phyloP scores from a whole-genome alignment of 164 flowering plant species.

The Houttuynia cordata region DNA sequence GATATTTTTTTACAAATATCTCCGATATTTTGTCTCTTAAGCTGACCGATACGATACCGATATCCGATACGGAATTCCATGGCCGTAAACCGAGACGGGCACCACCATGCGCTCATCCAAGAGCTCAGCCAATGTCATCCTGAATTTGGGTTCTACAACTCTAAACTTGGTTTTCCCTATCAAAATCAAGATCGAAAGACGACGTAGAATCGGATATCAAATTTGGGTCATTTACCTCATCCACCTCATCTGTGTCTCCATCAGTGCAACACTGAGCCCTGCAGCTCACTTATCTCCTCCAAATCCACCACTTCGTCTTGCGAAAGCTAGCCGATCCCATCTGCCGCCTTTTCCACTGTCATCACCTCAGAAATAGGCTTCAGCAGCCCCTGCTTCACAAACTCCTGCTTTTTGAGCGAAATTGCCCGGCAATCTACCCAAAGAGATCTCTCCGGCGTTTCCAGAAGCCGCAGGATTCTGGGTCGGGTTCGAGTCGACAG shows the following conservation, averaged over 20 bases:
- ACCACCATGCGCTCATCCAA: slow-evolving; percentile 91
- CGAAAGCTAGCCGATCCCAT: slow-evolving; percentile 48
- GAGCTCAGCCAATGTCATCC: slow-evolving; percentile 77
- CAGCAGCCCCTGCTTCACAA: slow-evolving; percentile 68
- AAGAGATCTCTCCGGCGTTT: slow-evolving; percentile 61
- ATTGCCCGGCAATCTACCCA: slow-evolving; percentile 74
- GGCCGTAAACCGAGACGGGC: slow-evolving; percentile 65
- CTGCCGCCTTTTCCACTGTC: slow-evolving; percentile 18
- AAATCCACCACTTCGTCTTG: slow-evolving; percentile 73
- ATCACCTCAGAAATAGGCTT: slow-evolving; percentile 49
- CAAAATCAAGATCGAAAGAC: slow-evolving; percentile 67
- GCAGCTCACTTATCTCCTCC: slow-evolving; percentile 71
- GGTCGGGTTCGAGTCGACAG: slow-evolving; percentile 52
- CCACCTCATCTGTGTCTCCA: slow-evolving; percentile 19
- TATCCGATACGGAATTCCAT: too few relatives aligned
- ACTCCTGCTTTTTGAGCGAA: slow-evolving; percentile 64
- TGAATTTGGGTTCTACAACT: slow-evolving; percentile 83
- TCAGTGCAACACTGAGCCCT: slow-evolving; percentile 34
- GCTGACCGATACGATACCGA: too few relatives aligned
- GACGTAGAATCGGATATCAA: slow-evolving; percentile 7
- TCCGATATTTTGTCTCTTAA: too few relatives aligned
- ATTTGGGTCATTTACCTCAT: slow-evolving; percentile 17
- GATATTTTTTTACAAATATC: too few relatives aligned
- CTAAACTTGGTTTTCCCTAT: slow-evolving; percentile 43
- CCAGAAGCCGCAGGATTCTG: slow-evolving; percentile 15